Evolutionary conservation across 306 rosid species (phyloP), one percentile per base, ranked within the genome.

Genomic region (Casuarina glauca): DNA sequence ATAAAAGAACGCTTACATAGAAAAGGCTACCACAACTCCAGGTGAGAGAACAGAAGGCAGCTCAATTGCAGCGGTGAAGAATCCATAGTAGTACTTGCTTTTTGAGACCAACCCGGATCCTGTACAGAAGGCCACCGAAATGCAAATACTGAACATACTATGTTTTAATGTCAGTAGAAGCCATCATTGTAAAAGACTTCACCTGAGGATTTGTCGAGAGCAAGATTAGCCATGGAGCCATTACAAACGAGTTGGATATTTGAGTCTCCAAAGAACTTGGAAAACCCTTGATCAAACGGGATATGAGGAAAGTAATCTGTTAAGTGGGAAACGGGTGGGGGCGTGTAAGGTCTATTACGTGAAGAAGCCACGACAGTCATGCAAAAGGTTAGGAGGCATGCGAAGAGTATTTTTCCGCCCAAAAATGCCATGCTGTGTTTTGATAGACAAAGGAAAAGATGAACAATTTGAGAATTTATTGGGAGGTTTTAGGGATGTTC

Each of bases 61-160:
- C 84, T 95, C 92, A 72, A 95, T 89, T 43, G 97, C 90, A 62
- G 97, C 97, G 86, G 96, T 95, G 88, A 95, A 95, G 91, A 95
- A 95, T 85, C 98, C 97, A 69, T 91, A 92, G 61, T 81, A 81
- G 82, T 83, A 92, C 70, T 81, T 87, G 69, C 68, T 77, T 52
- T 82, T 72, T 0, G 98, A 95, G 44, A 79, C 88, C 79, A 95
- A 78, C 74, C 98, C 98, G 72, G 97, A 87, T 51, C 98, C 98
- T 95, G 78, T 35, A 43, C 9, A 48, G 52, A 1, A 77, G 6
- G 8, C 53, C 15, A 63, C 16, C 43, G 36, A 72, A 20, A 20
- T 20, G 51, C 36, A 52, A 77, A 54, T 42, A 10, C 39, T 20
- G 4, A 78, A 80, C 51, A 44, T 19, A 9, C 69, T 4, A 68